phyloP scores from a whole-genome alignment of 2,329 filamentous ascomycete genomes.

The Venturia aucupariae region DNA sequence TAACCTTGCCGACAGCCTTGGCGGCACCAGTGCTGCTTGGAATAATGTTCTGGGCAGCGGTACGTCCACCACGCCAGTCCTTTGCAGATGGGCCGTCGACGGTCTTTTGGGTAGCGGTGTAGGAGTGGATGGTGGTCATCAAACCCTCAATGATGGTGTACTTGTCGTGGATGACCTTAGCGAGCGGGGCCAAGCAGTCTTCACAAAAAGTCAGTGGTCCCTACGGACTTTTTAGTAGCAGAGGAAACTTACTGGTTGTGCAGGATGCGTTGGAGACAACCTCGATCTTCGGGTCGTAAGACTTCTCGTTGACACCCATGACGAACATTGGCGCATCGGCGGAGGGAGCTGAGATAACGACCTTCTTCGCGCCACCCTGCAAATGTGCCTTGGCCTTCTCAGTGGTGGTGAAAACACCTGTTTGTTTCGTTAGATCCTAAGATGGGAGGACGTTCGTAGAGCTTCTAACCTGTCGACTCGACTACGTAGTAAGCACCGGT shows the following conservation, averaged over 20 bases:
- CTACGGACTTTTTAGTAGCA: background rate
- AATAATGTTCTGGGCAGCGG: constrained; percentile 99
- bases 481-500: constrained; percentile 66
- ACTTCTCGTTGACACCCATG: constrained; percentile 96
- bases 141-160: constrained; percentile 96
- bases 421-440: too few relatives aligned
- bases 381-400: constrained; percentile 93
- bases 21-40: constrained; percentile 97
- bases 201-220: background rate
- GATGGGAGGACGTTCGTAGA: too few relatives aligned
- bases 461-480: constrained; percentile 78
- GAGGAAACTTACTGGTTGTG: constrained; percentile 61
- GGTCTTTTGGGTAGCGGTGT: constrained; percentile 99
- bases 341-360: constrained; percentile 72
- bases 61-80: constrained; percentile 99
- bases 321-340: constrained; percentile 99
- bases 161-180: constrained; percentile 99
- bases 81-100: constrained; percentile 95
- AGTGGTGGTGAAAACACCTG: constrained; percentile 86
- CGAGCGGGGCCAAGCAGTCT: constrained; percentile 94
- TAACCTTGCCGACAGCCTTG: constrained; percentile 99
- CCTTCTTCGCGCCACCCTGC: constrained; percentile 97
- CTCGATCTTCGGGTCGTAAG: constrained; percentile 80
- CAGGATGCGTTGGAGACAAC: constrained; percentile 99
- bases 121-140: constrained; percentile 99